These are phyloP conservation scores for Ganoderma boninense DNA, from an alignment of 1,284 basidiomycete genomes.

Conservation along the genomic window DNA sequence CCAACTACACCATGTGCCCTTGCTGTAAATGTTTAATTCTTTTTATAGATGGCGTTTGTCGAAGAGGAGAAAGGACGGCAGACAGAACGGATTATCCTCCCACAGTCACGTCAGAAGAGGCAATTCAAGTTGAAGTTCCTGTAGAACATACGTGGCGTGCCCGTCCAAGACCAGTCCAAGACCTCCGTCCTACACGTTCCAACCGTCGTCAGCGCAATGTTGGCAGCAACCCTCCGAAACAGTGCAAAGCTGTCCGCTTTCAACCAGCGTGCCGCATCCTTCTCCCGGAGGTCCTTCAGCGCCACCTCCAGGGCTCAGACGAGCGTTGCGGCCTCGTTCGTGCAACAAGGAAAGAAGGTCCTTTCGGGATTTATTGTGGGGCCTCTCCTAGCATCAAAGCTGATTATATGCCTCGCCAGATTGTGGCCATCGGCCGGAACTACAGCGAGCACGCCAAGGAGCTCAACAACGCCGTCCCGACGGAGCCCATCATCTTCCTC, in stretches of 20 bases:
- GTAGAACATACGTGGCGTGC: too few relatives aligned
- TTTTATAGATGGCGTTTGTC: not conserved
- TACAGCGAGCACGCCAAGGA: slow-evolving; percentile 92
- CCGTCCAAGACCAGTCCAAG: not conserved
- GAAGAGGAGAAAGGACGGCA: not conserved
- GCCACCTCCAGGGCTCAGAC: slow-evolving; percentile 30
- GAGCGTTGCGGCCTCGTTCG: slow-evolving; percentile 52
- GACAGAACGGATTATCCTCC: not conserved
- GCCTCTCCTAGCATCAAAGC: not conserved
- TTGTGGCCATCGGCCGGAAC: slow-evolving; percentile 91
- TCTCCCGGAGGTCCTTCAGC: slow-evolving; percentile 26
- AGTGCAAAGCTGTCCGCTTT: slow-evolving; percentile 5
- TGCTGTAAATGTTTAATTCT: too few relatives aligned
- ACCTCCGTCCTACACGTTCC: too few relatives aligned
- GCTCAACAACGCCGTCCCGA: slow-evolving; percentile 89
- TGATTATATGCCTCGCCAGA: slow-evolving; percentile 52
- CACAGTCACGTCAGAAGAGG: too few relatives aligned
- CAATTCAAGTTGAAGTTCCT: too few relatives aligned
- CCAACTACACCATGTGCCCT: slow-evolving; percentile 56
- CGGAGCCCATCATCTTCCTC: slow-evolving; percentile 98
- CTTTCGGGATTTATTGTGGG: not conserved
- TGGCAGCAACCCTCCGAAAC: slow-evolving; percentile 17
- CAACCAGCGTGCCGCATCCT: not conserved
- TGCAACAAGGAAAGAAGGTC: slow-evolving; percentile 58
- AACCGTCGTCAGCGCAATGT: slow-evolving; percentile 13